Evolutionary conservation across 805 yeast genomes (phyloP).

Genomic region (Candida railenensis): DNA sequence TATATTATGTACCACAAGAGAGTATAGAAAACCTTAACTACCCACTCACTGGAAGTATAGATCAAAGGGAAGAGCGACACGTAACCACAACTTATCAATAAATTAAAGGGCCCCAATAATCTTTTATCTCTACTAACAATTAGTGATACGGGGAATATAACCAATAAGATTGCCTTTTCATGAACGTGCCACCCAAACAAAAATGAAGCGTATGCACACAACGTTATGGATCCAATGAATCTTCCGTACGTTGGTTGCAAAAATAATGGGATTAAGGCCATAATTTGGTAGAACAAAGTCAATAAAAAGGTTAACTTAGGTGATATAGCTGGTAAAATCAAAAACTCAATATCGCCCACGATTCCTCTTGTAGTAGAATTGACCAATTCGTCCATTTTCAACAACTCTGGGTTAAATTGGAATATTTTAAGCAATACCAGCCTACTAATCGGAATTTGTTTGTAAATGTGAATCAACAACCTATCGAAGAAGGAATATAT

Average conservation of each 20-base stretch:
- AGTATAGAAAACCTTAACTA: slow-evolving; percentile 74
- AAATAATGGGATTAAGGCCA: slow-evolving; percentile 71
- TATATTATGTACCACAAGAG: slow-evolving; percentile 83
- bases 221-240: slow-evolving; percentile 79
- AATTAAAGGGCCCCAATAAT: slow-evolving; percentile 66
- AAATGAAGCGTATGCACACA: slow-evolving; percentile 89
- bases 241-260: slow-evolving; percentile 72
- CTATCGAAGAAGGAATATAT: slow-evolving; percentile 83
- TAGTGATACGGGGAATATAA: slow-evolving; percentile 85
- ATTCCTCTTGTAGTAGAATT: slow-evolving; percentile 69
- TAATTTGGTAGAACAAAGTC: slow-evolving; percentile 79
- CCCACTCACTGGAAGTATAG: slow-evolving; percentile 75
- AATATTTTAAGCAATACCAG: slow-evolving; percentile 29
- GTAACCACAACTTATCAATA: slow-evolving; percentile 77
- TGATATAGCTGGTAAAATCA: slow-evolving; percentile 74
- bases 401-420: slow-evolving; percentile 45
- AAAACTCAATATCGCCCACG: slow-evolving; percentile 86
- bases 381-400: slow-evolving; percentile 31
- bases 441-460: slow-evolving; percentile 30
- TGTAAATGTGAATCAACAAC: slow-evolving; percentile 49
- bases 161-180: slow-evolving; percentile 91
- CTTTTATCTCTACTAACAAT: slow-evolving; percentile 70
- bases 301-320: slow-evolving; percentile 76
- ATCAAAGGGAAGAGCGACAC: slow-evolving; percentile 86
- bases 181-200: slow-evolving; percentile 99